Base-by-base conservation (phyloP, 805 yeast genomes). In the Pichia nakasei region DNA sequence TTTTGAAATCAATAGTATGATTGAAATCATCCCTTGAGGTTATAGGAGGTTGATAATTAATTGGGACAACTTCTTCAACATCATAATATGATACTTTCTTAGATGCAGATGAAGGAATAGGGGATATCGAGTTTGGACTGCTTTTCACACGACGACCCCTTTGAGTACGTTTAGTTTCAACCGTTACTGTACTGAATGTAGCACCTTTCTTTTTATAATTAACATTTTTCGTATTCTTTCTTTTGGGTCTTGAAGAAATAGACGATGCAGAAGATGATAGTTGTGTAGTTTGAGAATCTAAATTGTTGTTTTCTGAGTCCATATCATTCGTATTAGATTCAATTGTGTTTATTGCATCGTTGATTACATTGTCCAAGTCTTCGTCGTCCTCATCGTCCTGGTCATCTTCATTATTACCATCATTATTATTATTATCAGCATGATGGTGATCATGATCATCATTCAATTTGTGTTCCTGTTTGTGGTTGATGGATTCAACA, bases 21-120 rank as follows among this genome's bases (percentile, higher is more conserved):
- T 75, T 72, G 53, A 76, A 76, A 32, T 56, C 60, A 45, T 69
- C 72, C 5, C 54, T 49, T 4, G 58, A 49, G 4, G 49, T 39
- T 4, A 65, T 59, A 2, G 65, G 63, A 1, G 79, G 76, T 52
- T 73, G 80, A 76, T 76, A 75, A 55, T 75, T 76, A 49, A 59
- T 55, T 2, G 76, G 76, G 3, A 71, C 49, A 29, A 56, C 57
- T 3, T 59, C 58, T 41, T 61, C 66, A 8, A 61, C 60, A 13
- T 63, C 55, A 3, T 54, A 49, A 39, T 44, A 58, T 2, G 37
- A 35, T 19, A 21, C 22, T 21, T 26, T 26, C 18, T 42, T 43
- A 20, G 49, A 22, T 3, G 46, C 21, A 6, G 41, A 45, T 15
- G 22, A 24, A 8, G 41, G 44, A 7, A 37, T 17, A 9, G 44